These are phyloP conservation scores for Solanum etuberosum DNA, from an alignment of 257 asterid species.

Conservation along the genomic window DNA sequence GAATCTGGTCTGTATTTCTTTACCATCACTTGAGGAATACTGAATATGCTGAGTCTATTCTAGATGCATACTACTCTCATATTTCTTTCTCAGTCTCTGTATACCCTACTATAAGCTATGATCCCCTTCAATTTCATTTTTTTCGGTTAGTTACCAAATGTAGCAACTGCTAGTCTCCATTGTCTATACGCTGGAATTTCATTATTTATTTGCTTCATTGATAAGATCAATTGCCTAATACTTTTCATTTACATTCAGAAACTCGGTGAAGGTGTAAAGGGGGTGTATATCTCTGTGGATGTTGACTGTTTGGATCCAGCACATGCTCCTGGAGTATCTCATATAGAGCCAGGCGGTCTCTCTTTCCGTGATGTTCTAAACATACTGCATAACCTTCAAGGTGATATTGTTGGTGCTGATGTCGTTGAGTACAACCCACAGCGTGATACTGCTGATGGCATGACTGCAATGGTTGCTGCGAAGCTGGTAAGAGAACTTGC, in stretches of 20 bases:
- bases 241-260: conserved; percentile 35
- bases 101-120: neutral
- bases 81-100: neutral
- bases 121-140: neutral
- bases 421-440: conserved; percentile 97
- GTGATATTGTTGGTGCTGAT: conserved; percentile 86
- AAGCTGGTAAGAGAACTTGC: conserved; percentile 83
- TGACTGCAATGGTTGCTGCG: conserved; percentile 99
- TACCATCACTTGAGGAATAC: neutral
- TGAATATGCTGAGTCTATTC: neutral
- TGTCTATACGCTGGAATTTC: neutral
- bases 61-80: neutral
- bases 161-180: neutral
- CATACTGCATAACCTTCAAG: conserved; percentile 91
- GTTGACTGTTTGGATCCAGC: conserved; percentile 95
- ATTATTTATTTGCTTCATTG: neutral
- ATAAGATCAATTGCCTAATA: neutral
- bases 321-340: conserved; percentile 97
- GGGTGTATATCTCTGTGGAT: conserved; percentile 86
- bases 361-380: conserved; percentile 92
- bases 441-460: conserved; percentile 93
- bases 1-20: conserved; percentile 56
- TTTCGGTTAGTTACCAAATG: neutral
- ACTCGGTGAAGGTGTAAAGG: conserved; percentile 96
- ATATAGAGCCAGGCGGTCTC: conserved; percentile 98